Evolutionary conservation across 768 basidiomycete species (phyloP), one percentile per base, ranked within the genome.

Genomic region (Leucocoprinus sp.): DNA sequence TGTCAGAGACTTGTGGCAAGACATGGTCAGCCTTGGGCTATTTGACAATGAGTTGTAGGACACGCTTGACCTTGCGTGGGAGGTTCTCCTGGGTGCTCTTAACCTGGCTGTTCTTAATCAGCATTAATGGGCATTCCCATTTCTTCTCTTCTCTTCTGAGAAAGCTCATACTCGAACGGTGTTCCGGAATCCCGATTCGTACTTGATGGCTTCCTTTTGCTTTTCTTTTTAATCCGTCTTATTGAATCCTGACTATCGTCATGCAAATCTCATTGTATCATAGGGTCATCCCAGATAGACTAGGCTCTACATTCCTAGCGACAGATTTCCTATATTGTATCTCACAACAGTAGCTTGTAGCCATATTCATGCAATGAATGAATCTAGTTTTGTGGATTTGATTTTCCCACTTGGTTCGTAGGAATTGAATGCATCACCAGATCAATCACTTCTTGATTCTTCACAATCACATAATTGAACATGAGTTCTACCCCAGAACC

Each of bases 1-100:
- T 52, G 76, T 88, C 40, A 83, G 82, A 54, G 87, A 83, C 50
- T 65, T 90, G 17, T 92, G 87, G 87, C 78, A 80, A 52, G 84
- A 88, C 57, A 76, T 80, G 56, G 80, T 79, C 41, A 75, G 78
- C 8, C 76, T 91, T 29, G 88, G 88, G 17, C 58, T 91, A 5
- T 72, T 74, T 52, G 84, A 88, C 54, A 70, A 75, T 28, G 78
- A 80, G 45, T 66, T 91, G 28, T 92, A 88, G 89, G 76, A 79
- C 43, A 76, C 77, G 24, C 65, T 92, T 52, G 82, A 88, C 54
- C 73, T 82, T 52, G 84, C 85, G 17, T 91, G 86, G 84, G 82
- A 85, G 56, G 72, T 89, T 55, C 71, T 87, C 35, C 68, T 76
- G 35, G 73, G 73, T 28, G 74, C 75, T 1, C 65, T 78, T 51